These are phyloP conservation scores for Parietaria judaica DNA, from an alignment of 306 rosid genomes.

Conservation along the genomic window DNA sequence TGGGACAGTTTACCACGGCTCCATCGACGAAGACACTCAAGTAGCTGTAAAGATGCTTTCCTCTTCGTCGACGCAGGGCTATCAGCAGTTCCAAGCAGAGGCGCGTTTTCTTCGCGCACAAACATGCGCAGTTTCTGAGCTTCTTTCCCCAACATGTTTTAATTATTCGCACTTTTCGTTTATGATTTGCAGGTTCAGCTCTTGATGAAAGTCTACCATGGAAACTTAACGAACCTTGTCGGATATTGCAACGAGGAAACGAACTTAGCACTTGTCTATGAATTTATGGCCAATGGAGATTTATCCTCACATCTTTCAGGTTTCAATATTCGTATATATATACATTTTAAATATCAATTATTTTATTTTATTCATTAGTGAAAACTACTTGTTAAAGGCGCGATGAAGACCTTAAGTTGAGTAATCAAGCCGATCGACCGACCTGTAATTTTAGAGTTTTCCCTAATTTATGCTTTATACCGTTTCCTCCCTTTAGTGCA, in stretches of 20 bases:
- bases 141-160: too few relatives aligned
- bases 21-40: constrained; percentile 25
- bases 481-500: too few relatives aligned
- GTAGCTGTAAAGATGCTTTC: constrained; percentile 58
- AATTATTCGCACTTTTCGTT: not conserved
- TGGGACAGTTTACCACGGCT: constrained; percentile 41
- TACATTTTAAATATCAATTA: too few relatives aligned
- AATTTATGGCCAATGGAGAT: constrained; percentile 31
- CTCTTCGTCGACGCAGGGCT: constrained; percentile 30
- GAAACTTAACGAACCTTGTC: constrained; percentile 31
- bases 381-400: too few relatives aligned
- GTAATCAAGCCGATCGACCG: too few relatives aligned
- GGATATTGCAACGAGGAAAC: constrained; percentile 27
- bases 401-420: too few relatives aligned
- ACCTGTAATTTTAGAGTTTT: too few relatives aligned
- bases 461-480: too few relatives aligned
- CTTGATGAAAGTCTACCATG: constrained; percentile 34
- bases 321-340: not conserved
- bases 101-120: constrained; percentile 16
- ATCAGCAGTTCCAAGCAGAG: constrained; percentile 49
- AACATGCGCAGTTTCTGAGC: not conserved
- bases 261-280: constrained; percentile 6
- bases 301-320: constrained; percentile 24
- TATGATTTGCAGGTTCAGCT: constrained; percentile 20
- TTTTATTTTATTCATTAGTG: too few relatives aligned